Percentiles rank a stretch among this genome's conserved stretches.
phyloP scores from a whole-genome alignment of 1,139 yeast genomes.

The Diutina pseudorugosa region DNA sequence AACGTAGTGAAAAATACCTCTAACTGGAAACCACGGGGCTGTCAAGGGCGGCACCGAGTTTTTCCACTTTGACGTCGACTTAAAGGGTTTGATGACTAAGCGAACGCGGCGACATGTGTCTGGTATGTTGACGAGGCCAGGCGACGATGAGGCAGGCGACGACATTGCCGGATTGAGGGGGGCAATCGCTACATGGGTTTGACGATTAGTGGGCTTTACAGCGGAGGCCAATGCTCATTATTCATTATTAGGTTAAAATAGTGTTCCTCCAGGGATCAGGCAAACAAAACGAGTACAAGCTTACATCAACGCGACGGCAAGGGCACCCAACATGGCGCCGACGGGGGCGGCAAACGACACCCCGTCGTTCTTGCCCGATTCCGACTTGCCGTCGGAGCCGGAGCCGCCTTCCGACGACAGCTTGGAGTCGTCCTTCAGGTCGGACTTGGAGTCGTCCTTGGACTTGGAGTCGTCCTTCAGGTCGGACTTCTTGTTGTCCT shows the following conservation, averaged over 20 bases:
- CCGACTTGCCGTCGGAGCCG: neutral
- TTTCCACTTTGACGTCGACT: neutral
- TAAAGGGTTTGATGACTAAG: neutral
- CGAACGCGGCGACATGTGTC: neutral
- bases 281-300: neutral
- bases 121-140: neutral
- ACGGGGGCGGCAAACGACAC: constrained; percentile 2
- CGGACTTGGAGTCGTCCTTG: neutral
- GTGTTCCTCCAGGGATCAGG: neutral
- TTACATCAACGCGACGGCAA: constrained; percentile 4
- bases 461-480: neutral
- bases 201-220: neutral
- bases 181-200: too few species aligned
- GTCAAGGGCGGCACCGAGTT: neutral
- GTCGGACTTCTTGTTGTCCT: neutral
- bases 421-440: neutral
- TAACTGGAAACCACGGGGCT: too few species aligned
- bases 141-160: neutral
- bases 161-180: too few species aligned
- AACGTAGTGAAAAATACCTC: too few species aligned
- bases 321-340: constrained; percentile 1
- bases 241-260: neutral
- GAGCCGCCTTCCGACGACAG: neutral
- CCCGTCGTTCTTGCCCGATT: neutral
- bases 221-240: neutral